Evolutionary conservation across 306 rosid genomes (phyloP), one percentile per base, ranked within the genome.

Genomic region (Quercus wislizeni): DNA sequence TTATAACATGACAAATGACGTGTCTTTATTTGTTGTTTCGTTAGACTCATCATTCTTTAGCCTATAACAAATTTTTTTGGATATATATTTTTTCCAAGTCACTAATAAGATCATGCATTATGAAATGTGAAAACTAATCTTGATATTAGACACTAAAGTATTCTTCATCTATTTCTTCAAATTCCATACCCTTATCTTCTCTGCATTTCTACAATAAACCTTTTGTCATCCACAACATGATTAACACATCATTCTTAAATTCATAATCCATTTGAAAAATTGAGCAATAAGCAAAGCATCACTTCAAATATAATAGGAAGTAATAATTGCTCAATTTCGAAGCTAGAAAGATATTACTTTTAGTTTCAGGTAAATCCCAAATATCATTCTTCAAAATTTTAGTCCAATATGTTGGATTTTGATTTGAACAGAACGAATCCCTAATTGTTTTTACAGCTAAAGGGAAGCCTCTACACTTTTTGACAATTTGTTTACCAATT

Each of bases 141-240:
- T 17, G 76, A 76, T 20, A 69, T 46, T 31, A 86, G 55, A 52
- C 75, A 88, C 19, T 19, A 20, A 84, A 71, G 62, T 76, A 84
- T 35, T 84, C 71, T 25, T 78, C 25, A 10, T 79, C 88, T 51
- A 86, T 62, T 3, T 77, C 84, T 71, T 81, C 82, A 30, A 76
- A 0, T 25, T 35, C 25, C 8, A 55, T 35, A 35, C 43, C 43
- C 43, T 1, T 51, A 10, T 71, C 67, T 19, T 51, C 71, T 9
- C 15, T 63, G 3, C 69, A 35, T 41, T 57, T 41, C 6, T 64
- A 77, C 5, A 84, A 19, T 5, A 86, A 57, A 7, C 83, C 82
- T 76, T 86, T 76, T 19, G 84, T 85, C 88, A 82, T 83, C 90
- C 87, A 86, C 2, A 84, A 61, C 57, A n/a, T 33, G 69, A 89